Conservation (phyloP, 805 yeast genomes). For the Ogataea salicorniae region DNA sequence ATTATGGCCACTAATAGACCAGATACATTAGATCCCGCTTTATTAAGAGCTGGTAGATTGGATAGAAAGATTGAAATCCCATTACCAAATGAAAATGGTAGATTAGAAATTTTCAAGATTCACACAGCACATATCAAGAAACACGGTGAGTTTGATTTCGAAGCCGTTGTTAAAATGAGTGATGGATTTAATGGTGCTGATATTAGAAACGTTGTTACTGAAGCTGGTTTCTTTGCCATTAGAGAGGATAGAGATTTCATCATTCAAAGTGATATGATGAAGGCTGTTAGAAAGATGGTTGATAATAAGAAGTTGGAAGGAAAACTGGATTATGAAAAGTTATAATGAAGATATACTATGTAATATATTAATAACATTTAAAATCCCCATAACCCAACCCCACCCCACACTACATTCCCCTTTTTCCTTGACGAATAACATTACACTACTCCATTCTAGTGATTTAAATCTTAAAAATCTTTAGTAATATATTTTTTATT, state of each 20-base stretch:
- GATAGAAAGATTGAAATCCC: slow-evolving; percentile 96
- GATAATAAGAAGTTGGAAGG: slow-evolving; percentile 97
- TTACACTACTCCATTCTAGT: too few relatives aligned
- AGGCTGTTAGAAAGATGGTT: slow-evolving; percentile 96
- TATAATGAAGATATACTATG: slow-evolving; percentile 35
- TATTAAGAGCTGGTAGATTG: slow-evolving; percentile 94
- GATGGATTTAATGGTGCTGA: slow-evolving; percentile 99
- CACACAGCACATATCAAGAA: slow-evolving; percentile 82
- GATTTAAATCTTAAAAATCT: too few relatives aligned
- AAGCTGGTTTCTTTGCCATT: slow-evolving; percentile 97
- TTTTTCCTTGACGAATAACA: too few relatives aligned
- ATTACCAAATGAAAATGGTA: slow-evolving; percentile 92
- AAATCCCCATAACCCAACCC: too few relatives aligned
- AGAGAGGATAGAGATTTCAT: slow-evolving; percentile 96
- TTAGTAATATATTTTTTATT: too few relatives aligned
- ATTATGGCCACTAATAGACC: slow-evolving; percentile 99
- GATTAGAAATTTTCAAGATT: slow-evolving; percentile 90
- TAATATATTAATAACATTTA: background rate
- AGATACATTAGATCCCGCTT: slow-evolving; percentile 95
- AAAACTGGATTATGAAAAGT: slow-evolving; percentile 88
- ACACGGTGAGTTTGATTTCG: slow-evolving; percentile 94
- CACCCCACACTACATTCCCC: too few relatives aligned
- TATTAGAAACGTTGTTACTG: slow-evolving; percentile 94
- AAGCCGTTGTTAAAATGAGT: slow-evolving; percentile 96
- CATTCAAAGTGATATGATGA: slow-evolving; percentile 89